Evolutionary conservation across 306 rosid species (phyloP).

Genomic region (Ormosia semicastrata): DNA sequence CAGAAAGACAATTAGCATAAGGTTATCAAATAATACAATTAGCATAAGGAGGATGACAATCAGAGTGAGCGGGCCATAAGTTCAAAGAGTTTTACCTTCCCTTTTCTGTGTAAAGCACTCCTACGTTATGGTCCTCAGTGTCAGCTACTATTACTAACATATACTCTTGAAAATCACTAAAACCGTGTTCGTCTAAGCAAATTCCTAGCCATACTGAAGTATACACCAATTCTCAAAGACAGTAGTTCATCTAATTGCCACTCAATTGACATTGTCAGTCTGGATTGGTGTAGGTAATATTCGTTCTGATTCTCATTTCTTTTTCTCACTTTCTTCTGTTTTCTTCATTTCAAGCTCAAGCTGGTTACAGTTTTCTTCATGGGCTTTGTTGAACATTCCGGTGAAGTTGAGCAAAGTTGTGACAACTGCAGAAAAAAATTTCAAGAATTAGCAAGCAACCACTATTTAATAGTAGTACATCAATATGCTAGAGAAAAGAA

Average conservation of each 20-base stretch:
- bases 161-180: neutral
- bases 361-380: conserved; percentile 56
- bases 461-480: neutral
- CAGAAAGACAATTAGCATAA: neutral
- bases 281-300: conserved; percentile 23
- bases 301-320: conserved; percentile 32
- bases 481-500: neutral
- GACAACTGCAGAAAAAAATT: conserved; percentile 38
- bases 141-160: neutral
- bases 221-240: too few species aligned
- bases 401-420: conserved; percentile 61
- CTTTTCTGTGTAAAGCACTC: neutral
- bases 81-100: neutral
- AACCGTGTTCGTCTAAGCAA: neutral
- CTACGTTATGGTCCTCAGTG: neutral
- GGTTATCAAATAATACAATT: neutral
- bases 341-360: conserved; percentile 57
- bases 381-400: conserved; percentile 57
- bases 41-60: neutral
- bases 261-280: conserved; percentile 35
- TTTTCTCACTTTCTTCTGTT: conserved; percentile 43
- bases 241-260: too few species aligned
- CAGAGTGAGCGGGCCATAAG: neutral
- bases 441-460: neutral
- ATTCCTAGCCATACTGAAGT: neutral